Conservation (phyloP, 2,329 filamentous ascomycete genomes). For the Acarospora socialis region DNA sequence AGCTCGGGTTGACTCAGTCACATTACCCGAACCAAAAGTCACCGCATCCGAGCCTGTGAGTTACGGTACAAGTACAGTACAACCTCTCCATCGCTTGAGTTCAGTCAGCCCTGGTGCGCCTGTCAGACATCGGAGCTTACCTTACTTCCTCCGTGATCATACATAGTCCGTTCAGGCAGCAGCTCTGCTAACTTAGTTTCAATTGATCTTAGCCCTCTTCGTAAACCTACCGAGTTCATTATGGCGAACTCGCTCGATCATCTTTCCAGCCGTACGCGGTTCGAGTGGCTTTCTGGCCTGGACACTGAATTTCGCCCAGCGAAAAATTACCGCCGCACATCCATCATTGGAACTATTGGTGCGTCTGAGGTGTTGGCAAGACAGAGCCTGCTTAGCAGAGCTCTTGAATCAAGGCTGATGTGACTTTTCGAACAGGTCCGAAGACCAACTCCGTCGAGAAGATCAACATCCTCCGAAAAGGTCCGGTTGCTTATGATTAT, state of each 20-base stretch:
- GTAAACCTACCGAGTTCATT: slow-evolving; percentile 18
- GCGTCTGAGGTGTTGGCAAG: slow-evolving; percentile 18
- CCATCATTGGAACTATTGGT: slow-evolving; percentile 97
- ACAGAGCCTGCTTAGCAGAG: background rate
- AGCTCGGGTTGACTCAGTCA: too few relatives aligned
- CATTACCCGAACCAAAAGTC: too few relatives aligned
- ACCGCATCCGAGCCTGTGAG: too few relatives aligned
- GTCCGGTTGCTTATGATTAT: slow-evolving; percentile 21
- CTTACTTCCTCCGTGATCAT: too few relatives aligned
- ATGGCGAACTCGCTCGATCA: slow-evolving; percentile 73
- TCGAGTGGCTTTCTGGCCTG: slow-evolving; percentile 61
- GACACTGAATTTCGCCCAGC: slow-evolving; percentile 79
- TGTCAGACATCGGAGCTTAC: too few relatives aligned
- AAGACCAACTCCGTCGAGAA: slow-evolving; percentile 98
- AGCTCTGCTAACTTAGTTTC: too few relatives aligned
- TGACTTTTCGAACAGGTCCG: slow-evolving; percentile 42
- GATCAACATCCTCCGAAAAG: slow-evolving; percentile 80
- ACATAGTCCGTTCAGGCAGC: too few relatives aligned
- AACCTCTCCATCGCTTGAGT: too few relatives aligned
- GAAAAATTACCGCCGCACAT: slow-evolving; percentile 87
- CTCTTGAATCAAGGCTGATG: slow-evolving; percentile 6
- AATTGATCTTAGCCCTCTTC: slow-evolving; percentile 6
- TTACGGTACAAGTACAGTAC: too few relatives aligned
- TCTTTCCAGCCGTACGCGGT: slow-evolving; percentile 60
- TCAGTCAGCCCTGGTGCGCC: too few relatives aligned